Evolutionary conservation across 768 basidiomycete species (phyloP).

Genomic region (Kwoniella newhampshirensis): DNA sequence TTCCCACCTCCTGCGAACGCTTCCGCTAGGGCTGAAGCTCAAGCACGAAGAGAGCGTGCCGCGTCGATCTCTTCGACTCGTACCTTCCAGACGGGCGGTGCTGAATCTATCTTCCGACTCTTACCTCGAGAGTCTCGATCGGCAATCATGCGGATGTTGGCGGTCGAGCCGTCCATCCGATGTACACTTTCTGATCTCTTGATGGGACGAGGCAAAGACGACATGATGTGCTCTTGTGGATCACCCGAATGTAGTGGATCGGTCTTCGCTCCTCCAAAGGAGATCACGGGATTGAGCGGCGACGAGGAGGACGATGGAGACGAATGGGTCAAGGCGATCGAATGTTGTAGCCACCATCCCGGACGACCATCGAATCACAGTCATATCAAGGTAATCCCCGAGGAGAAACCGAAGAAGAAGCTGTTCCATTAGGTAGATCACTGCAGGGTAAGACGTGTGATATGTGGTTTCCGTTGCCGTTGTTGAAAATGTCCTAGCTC

Average conservation of each 20-base stretch:
- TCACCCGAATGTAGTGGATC: constrained; percentile 55
- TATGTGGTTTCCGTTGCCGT: background rate
- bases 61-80: constrained; percentile 54
- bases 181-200: constrained; percentile 91
- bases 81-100: constrained; percentile 69
- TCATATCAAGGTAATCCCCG: constrained; percentile 52
- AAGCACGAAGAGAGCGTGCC: constrained; percentile 32
- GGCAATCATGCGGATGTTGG: constrained; percentile 89
- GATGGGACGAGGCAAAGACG: constrained; percentile 73
- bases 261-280: constrained; percentile 56
- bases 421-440: constrained; percentile 46
- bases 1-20: constrained; percentile 7
- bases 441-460: background rate
- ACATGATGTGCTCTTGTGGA: constrained; percentile 77
- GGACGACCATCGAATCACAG: constrained; percentile 31
- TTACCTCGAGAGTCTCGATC: constrained; percentile 89
- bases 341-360: constrained; percentile 48
- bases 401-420: constrained; percentile 52
- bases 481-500: too few species aligned
- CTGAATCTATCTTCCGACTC: constrained; percentile 93
- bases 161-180: constrained; percentile 79
- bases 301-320: constrained; percentile 69
- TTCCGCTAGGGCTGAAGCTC: constrained; percentile 19
- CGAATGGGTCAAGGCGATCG: constrained; percentile 77
- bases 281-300: constrained; percentile 47